These are phyloP conservation scores for Fusarium sp. DNA, from an alignment of 2,329 filamentous ascomycete genomes.

Conservation along the genomic window DNA sequence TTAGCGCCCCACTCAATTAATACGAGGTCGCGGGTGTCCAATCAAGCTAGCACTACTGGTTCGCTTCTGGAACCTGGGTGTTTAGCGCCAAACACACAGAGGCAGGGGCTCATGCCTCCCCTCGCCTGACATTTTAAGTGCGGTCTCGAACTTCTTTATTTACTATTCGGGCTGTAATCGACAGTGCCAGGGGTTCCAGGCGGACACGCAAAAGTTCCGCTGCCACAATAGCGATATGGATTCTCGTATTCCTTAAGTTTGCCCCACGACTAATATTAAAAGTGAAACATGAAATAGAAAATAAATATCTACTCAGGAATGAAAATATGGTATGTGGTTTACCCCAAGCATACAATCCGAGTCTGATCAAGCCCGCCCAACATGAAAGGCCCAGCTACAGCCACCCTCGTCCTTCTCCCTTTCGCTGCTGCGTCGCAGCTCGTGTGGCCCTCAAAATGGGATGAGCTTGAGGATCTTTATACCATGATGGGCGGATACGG, in stretches of 20 bases:
- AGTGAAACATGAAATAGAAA: slow-evolving; percentile 8
- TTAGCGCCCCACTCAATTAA: too few relatives aligned
- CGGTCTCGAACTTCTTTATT: not conserved
- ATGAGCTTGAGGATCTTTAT: slow-evolving; percentile 38
- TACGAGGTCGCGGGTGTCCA: not conserved
- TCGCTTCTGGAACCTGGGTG: not conserved
- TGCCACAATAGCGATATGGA: too few relatives aligned
- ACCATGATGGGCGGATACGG: slow-evolving; percentile 23
- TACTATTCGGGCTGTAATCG: too few relatives aligned
- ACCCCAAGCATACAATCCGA: not conserved
- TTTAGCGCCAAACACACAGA: slow-evolving; percentile 1
- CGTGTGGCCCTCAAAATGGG: slow-evolving; percentile 41
- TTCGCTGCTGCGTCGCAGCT: slow-evolving; percentile 19
- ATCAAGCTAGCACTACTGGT: not conserved
- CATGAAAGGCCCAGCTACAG: slow-evolving; percentile 25
- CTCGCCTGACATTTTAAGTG: not conserved
- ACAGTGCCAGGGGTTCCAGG: not conserved
- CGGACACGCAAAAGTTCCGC: too few relatives aligned
- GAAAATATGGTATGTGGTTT: not conserved
- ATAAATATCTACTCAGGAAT: not conserved
- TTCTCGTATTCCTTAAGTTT: slow-evolving; percentile 20
- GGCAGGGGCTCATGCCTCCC: not conserved
- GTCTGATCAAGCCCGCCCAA: not conserved
- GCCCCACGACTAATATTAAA: not conserved
- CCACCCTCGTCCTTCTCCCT: slow-evolving; percentile 6